phyloP scores from a whole-genome alignment of 2,329 filamentous ascomycete species.

The Colletotrichum sansevieriae region DNA sequence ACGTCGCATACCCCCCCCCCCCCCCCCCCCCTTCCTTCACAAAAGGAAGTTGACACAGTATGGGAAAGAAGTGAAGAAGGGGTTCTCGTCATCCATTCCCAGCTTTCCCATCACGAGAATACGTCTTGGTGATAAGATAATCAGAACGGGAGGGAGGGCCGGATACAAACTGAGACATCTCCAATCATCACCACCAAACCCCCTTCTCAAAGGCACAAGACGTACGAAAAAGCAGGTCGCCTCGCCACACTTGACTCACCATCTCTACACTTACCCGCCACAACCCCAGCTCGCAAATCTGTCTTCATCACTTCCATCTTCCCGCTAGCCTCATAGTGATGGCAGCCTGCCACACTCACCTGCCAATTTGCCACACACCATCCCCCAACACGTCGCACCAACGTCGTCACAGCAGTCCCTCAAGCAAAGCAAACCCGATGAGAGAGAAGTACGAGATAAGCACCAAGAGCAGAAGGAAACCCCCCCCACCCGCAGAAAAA shows the following conservation, averaged over 20 bases:
- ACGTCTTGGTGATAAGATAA: not conserved
- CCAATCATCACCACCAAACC: constrained; percentile 6
- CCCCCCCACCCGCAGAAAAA: not conserved
- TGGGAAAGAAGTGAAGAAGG: too few relatives aligned
- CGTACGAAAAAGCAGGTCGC: not conserved
- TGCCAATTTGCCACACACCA: not conserved
- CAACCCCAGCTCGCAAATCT: not conserved
- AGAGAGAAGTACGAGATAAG: not conserved
- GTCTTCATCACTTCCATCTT: too few relatives aligned
- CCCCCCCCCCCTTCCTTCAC: too few relatives aligned
- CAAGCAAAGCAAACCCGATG: not conserved
- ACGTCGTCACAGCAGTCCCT: constrained; percentile 1
- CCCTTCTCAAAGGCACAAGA: not conserved
- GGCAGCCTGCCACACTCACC: not conserved
- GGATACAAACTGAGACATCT: constrained; percentile 27
- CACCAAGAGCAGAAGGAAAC: not conserved
- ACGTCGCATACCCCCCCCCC: not conserved
- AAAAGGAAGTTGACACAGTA: too few relatives aligned
- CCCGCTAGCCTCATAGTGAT: not conserved
- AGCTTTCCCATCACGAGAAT: constrained; percentile 27
- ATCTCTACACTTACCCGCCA: constrained; percentile 1
- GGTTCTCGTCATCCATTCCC: not conserved
- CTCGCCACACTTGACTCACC: constrained; percentile 4
- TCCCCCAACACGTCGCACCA: not conserved
- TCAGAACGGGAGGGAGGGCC: not conserved